These are phyloP conservation scores for Cryptococcus sp. DNA, from an alignment of 1,284 basidiomycete genomes.

Conservation along the genomic window DNA sequence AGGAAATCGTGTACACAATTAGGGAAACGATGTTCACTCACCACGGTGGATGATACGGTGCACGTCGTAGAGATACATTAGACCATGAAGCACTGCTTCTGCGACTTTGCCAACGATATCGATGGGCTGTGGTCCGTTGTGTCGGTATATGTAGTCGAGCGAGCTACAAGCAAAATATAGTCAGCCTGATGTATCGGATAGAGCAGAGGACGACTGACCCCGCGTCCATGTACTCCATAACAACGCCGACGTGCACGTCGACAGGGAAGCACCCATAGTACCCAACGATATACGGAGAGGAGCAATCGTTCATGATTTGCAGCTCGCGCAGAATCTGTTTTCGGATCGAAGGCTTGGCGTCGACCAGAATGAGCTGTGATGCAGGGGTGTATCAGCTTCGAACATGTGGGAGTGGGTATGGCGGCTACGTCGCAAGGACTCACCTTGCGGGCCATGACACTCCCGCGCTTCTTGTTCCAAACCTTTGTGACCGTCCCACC, in stretches of 20 bases:
- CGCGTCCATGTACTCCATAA: constrained; percentile 95
- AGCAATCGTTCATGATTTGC: constrained; percentile 98
- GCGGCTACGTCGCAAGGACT: constrained; percentile 26
- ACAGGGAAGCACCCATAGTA: constrained; percentile 95
- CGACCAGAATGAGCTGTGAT: constrained; percentile 88
- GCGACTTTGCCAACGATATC: constrained; percentile 89
- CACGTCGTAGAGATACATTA: constrained; percentile 97
- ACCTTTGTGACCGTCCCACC: constrained; percentile 96
- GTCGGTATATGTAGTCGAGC: constrained; percentile 88
- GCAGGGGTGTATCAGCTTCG: not conserved
- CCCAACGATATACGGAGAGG: constrained; percentile 88
- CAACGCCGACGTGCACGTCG: constrained; percentile 97
- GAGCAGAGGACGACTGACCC: constrained; percentile 52
- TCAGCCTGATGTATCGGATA: not conserved
- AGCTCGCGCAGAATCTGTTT: constrained; percentile 97
- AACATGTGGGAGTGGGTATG: not conserved
- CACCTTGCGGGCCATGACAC: constrained; percentile 94
- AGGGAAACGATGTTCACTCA: constrained; percentile 50
- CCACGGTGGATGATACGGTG: constrained; percentile 99
- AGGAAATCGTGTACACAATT: not conserved
- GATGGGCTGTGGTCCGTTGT: constrained; percentile 84
- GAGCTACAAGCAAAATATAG: constrained; percentile 51
- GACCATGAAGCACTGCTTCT: constrained; percentile 84
- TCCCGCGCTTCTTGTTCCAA: constrained; percentile 84
- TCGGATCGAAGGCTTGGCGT: constrained; percentile 93